Conservation (phyloP, 2,329 filamentous ascomycete species). For the Penicillium fuscoglaucum region DNA sequence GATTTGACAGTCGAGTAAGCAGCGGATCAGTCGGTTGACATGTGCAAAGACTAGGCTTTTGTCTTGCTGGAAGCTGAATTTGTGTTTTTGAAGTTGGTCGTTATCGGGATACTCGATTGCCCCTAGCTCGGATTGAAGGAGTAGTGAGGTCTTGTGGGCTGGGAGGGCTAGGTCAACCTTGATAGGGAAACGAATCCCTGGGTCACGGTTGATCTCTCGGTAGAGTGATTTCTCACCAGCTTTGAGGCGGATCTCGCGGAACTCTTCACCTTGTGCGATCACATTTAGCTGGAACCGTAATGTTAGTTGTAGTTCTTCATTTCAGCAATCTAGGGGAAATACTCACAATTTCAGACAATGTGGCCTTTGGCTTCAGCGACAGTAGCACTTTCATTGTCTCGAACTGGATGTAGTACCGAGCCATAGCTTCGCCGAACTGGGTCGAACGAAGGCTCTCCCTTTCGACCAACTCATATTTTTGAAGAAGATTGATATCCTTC, state of each 20-base stretch:
- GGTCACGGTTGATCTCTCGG: conserved; percentile 69
- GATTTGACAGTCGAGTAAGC: conserved; percentile 73
- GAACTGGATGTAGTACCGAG: conserved; percentile 76
- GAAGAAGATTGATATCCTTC: conserved; percentile 65
- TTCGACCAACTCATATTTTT: conserved; percentile 60
- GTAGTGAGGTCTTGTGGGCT: conserved; percentile 73
- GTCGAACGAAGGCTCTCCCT: conserved; percentile 60
- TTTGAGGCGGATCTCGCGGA: conserved; percentile 70
- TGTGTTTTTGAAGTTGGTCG: conserved; percentile 58
- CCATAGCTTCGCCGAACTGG: conserved; percentile 77
- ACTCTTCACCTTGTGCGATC: conserved; percentile 69
- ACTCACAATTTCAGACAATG: conserved; percentile 68
- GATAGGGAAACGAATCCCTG: conserved; percentile 68
- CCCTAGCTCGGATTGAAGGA: conserved; percentile 75
- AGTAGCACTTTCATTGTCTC: conserved; percentile 75
- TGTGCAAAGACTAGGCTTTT: conserved; percentile 66
- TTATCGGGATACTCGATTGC: conserved; percentile 62
- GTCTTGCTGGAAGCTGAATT: conserved; percentile 60
- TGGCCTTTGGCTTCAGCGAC: conserved; percentile 59
- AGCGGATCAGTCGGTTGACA: conserved; percentile 68
- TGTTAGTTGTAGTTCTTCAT: conserved; percentile 11
- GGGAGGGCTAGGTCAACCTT: conserved; percentile 65
- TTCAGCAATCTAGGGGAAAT: background rate
- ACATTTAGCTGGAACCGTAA: conserved; percentile 57
- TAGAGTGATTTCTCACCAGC: conserved; percentile 67